A percentile compares a stretch with the other conserved stretches of the same genome.
Conservation (phyloP, 495 filamentous ascomycete species). For the Hyaloscypha hepaticicola region DNA sequence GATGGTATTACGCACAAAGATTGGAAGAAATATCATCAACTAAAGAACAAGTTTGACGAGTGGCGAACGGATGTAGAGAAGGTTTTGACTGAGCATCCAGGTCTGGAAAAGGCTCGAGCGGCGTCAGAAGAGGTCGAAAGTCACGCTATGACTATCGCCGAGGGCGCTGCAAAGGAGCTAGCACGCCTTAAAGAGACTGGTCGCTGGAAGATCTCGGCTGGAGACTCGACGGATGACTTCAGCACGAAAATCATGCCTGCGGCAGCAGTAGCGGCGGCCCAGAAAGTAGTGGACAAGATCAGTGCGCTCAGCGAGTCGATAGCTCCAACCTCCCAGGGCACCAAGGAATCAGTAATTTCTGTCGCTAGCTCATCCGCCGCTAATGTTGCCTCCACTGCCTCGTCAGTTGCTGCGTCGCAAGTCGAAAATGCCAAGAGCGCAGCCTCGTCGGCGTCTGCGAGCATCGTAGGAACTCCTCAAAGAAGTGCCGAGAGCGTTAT, state of each 20-base stretch:
- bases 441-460: slow-evolving; percentile 20
- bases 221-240: slow-evolving; percentile 77
- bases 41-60: slow-evolving; percentile 79
- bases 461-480: slow-evolving; percentile 6
- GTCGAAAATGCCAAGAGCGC: slow-evolving; percentile 18
- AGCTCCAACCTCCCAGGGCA: slow-evolving; percentile 38
- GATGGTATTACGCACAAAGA: slow-evolving; percentile 94
- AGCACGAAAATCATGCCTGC: slow-evolving; percentile 52
- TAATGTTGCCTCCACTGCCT: slow-evolving; percentile 36
- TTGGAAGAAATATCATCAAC: slow-evolving; percentile 85
- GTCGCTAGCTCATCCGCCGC: slow-evolving; percentile 36
- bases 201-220: slow-evolving; percentile 77
- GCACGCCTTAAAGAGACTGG: slow-evolving; percentile 80
- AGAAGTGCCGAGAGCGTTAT: slow-evolving; percentile 27
- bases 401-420: slow-evolving; percentile 36
- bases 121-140: slow-evolving; percentile 69
- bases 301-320: slow-evolving; percentile 42
- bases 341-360: slow-evolving; percentile 37
- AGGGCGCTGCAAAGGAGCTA: slow-evolving; percentile 79
- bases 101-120: slow-evolving; percentile 65
- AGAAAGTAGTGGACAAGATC: slow-evolving; percentile 40
- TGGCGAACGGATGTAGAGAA: slow-evolving; percentile 80
- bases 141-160: slow-evolving; percentile 76
- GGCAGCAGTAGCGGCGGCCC: slow-evolving; percentile 39
- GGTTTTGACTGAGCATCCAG: slow-evolving; percentile 68